Evolutionary conservation across 208 protist species (phyloP).

Genomic region (Lotmaria passim): DNA sequence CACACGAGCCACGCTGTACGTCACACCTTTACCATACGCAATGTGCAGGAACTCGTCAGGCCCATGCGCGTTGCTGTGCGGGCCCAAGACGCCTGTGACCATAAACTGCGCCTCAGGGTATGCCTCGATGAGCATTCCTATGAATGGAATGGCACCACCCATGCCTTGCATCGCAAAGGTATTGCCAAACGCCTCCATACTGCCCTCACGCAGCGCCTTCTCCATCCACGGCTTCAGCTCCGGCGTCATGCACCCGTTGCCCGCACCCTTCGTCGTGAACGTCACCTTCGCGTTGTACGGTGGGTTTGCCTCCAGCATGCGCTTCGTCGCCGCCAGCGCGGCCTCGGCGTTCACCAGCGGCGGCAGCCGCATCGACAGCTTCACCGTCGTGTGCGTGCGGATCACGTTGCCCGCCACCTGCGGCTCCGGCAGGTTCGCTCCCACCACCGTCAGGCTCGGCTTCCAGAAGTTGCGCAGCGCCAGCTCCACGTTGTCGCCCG

Average conservation of each 20-base stretch:
- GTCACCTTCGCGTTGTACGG: slow-evolving; percentile 92
- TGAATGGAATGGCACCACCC: slow-evolving; percentile 95
- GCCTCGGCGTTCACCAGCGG: slow-evolving; percentile 69
- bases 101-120: slow-evolving; percentile 95
- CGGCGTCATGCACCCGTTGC: slow-evolving; percentile 88
- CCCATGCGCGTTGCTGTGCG: slow-evolving; percentile 93
- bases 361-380: slow-evolving; percentile 94
- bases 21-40: slow-evolving; percentile 89
- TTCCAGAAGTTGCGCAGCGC: slow-evolving; percentile 92
- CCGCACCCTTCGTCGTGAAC: slow-evolving; percentile 63
- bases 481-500: slow-evolving; percentile 71
- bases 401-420: slow-evolving; percentile 94
- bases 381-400: slow-evolving; percentile 85
- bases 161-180: slow-evolving; percentile 72
- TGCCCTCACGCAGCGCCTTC: slow-evolving; percentile 75
- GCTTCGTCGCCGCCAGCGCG: slow-evolving; percentile 59
- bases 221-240: slow-evolving; percentile 81
- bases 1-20: slow-evolving; percentile 73
- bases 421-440: slow-evolving; percentile 86
- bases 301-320: slow-evolving; percentile 84
- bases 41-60: slow-evolving; percentile 96
- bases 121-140: slow-evolving; percentile 87
- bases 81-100: slow-evolving; percentile 93
- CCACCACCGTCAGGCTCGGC: too few relatives aligned
- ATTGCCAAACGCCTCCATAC: slow-evolving; percentile 81